phyloP scores from a whole-genome alignment of 371 early-diverging fungal genomes.

The Coemansia sp. region DNA sequence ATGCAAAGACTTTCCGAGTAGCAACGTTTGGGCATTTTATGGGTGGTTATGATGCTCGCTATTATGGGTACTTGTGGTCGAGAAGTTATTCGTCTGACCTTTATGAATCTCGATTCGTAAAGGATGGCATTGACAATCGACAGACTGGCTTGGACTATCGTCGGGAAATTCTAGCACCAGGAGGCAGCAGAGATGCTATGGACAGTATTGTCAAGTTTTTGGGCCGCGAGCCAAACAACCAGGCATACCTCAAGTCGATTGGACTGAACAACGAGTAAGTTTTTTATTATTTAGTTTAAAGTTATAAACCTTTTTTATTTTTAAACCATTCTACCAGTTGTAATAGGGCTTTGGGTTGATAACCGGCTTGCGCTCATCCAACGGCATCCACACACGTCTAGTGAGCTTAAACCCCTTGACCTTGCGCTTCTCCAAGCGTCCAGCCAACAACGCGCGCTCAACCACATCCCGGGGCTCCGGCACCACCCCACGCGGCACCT shows the following conservation, averaged over 20 bases:
- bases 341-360: conserved; percentile 74
- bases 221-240: conserved; percentile 76
- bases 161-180: conserved; percentile 63
- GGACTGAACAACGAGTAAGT: conserved; percentile 12
- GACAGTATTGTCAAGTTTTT: conserved; percentile 72
- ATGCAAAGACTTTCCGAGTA: conserved; percentile 29
- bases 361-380: conserved; percentile 73
- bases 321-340: conserved; percentile 64
- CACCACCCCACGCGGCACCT: conserved; percentile 47
- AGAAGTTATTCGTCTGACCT: conserved; percentile 85
- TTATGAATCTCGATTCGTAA: conserved; percentile 71
- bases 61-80: conserved; percentile 76
- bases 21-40: conserved; percentile 70
- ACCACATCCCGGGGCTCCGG: conserved; percentile 36
- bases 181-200: conserved; percentile 71
- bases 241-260: conserved; percentile 63
- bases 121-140: conserved; percentile 54
- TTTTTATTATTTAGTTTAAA: too few relatives aligned
- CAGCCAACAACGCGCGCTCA: conserved; percentile 37
- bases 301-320: too few relatives aligned
- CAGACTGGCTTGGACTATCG: conserved; percentile 63
- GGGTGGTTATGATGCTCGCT: conserved; percentile 80
- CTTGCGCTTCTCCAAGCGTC: conserved; percentile 50
- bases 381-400: conserved; percentile 70
- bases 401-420: conserved; percentile 55